Conservation (phyloP, 805 yeast species). For the Pichia manshurica region DNA sequence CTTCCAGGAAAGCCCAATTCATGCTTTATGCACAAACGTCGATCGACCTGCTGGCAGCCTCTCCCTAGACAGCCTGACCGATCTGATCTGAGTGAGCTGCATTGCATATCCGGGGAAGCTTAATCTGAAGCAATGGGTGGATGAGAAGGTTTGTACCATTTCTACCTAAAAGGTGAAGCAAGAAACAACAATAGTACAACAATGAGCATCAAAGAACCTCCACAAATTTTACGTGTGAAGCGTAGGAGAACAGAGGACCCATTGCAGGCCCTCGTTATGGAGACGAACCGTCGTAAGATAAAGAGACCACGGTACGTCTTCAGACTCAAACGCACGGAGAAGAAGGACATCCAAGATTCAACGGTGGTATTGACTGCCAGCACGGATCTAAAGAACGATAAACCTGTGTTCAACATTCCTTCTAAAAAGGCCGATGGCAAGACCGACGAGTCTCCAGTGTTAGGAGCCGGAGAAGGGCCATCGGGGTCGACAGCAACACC, state of each 20-base stretch:
- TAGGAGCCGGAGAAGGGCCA: background rate
- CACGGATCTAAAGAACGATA: background rate
- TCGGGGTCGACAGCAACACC: background rate
- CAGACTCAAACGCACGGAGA: conserved; percentile 45
- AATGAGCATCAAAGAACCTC: conserved; percentile 28
- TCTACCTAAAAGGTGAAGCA: too few relatives aligned
- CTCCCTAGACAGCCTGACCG: too few relatives aligned
- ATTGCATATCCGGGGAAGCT: too few relatives aligned
- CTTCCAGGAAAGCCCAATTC: background rate
- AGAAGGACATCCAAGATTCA: conserved; percentile 22
- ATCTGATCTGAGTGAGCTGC: too few relatives aligned
- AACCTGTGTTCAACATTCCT: conserved; percentile 24
- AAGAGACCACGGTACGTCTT: conserved; percentile 33
- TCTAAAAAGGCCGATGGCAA: background rate
- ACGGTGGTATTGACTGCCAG: conserved; percentile 20
- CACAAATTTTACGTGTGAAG: conserved; percentile 74
- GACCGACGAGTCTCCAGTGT: background rate
- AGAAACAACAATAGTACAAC: too few relatives aligned
- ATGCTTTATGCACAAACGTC: too few relatives aligned
- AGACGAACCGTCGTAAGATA: conserved; percentile 26
- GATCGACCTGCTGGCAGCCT: too few relatives aligned
- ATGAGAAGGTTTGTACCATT: too few relatives aligned
- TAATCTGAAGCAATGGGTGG: too few relatives aligned
- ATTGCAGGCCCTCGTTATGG: conserved; percentile 64
- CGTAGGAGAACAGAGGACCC: conserved; percentile 86